Base-by-base conservation (phyloP, 192 early-diverging fungal species). In the Gamsiella multidivaricata region DNA sequence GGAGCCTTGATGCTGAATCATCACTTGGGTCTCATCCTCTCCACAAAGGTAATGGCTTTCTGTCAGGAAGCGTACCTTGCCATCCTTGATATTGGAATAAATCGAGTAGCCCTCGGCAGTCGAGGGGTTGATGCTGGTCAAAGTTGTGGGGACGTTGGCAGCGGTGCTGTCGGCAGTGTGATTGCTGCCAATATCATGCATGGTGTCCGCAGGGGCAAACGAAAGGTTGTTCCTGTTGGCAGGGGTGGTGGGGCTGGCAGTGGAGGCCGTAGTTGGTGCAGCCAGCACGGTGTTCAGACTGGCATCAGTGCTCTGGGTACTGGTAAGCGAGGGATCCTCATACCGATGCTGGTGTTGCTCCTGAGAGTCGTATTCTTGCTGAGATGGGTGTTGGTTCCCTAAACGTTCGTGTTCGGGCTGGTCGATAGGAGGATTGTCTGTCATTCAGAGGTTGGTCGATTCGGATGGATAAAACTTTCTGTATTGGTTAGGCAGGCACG, bases 71-170 rank as follows among this genome's bases (percentile, higher is more conserved):
- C 6, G 45, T 60, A 71, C 69, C 59, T 71, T 71, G 36, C 69
- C 69, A 49, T 71, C 69, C 54, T 71, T 71, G 36, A 71, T 61
- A 54, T 71, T 71, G 42, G 69, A 71, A 34, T 71, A 71, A 29
- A 71, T 71, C 22, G 69, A 71, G 39, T 71, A 71, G 2, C 69
- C 60, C 28, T 71, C 69, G 29, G 49, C 45, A 25, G 49, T 63
- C 26, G 57, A 50, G 7, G 68, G 34, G 12, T 23, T 9, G 28
- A 31, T 42, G 0, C 41, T 39, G 3, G 50, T 52, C 31, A 70
- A 23, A n/a, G 25, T 12, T 15, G 61, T 29, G 29, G 69, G 52
- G 3, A 49, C 20, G 17, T 50, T 39, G 20, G 11, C 43, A n/a
- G 25, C 65, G 33, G 5, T 31, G 37, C 2, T 34, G 11, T 0